Percentiles rank a stretch among this genome's conserved stretches.
Conservation (phyloP, 2,329 filamentous ascomycete species). For the Colletotrichum kahawae region DNA sequence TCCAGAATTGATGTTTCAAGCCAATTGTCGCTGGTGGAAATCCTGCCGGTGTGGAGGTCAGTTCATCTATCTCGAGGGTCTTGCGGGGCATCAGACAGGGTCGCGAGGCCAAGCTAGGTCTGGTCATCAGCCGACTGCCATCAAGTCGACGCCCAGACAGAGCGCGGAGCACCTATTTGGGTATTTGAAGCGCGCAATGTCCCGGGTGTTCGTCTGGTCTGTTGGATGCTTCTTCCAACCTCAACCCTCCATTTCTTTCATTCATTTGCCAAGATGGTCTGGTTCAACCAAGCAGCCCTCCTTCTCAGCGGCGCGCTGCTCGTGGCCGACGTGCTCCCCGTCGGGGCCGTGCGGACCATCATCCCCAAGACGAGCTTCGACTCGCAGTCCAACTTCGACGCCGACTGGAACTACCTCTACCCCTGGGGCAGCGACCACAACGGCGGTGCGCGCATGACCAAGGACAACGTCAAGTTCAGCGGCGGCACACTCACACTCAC, state of each 20-base stretch:
- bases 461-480: slow-evolving; percentile 46
- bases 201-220: background rate
- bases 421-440: slow-evolving; percentile 62
- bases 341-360: background rate
- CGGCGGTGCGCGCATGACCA: slow-evolving; percentile 59
- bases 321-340: slow-evolving; percentile 7
- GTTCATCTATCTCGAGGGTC: slow-evolving; percentile 3
- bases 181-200: background rate
- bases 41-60: background rate
- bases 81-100: background rate
- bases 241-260: background rate
- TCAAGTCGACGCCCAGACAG: background rate
- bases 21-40: background rate
- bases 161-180: background rate
- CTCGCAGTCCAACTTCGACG: slow-evolving; percentile 35
- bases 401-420: slow-evolving; percentile 57
- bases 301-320: slow-evolving; percentile 8
- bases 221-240: background rate
- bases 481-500: slow-evolving; percentile 50
- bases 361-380: slow-evolving; percentile 19
- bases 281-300: slow-evolving; percentile 4
- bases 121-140: background rate
- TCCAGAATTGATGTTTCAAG: background rate
- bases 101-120: background rate
- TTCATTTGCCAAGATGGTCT: background rate